Percentiles rank a stretch among this genome's conserved stretches.
Conservation (phyloP, 495 filamentous ascomycete species). For the Pyronema domesticum region DNA sequence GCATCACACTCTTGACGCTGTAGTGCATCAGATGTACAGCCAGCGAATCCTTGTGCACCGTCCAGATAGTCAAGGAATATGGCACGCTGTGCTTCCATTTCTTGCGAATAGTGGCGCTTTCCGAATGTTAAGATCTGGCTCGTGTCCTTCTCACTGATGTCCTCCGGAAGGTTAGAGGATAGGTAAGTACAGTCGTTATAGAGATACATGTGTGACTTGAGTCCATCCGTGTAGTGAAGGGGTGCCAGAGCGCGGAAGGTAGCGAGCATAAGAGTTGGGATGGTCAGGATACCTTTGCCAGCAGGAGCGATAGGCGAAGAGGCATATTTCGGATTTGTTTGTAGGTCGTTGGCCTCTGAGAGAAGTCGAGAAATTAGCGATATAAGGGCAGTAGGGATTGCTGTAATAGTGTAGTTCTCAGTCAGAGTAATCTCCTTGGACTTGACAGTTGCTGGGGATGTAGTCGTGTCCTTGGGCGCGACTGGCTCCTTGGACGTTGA, state of each 20-base stretch:
- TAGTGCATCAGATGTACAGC: slow-evolving; percentile 39
- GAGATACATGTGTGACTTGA: slow-evolving; percentile 38
- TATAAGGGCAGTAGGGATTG: slow-evolving; percentile 60
- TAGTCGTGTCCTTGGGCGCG: background rate
- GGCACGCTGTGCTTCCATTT: slow-evolving; percentile 71
- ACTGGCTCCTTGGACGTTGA: background rate
- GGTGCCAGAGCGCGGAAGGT: slow-evolving; percentile 81
- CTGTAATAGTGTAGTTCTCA: slow-evolving; percentile 75
- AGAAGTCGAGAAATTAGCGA: slow-evolving; percentile 51
- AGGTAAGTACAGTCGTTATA: slow-evolving; percentile 85
- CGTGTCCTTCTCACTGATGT: slow-evolving; percentile 43
- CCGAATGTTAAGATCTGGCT: slow-evolving; percentile 58
- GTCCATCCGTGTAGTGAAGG: slow-evolving; percentile 48
- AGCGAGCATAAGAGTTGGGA: slow-evolving; percentile 70
- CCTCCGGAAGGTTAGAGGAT: slow-evolving; percentile 43
- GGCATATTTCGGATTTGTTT: slow-evolving; percentile 27
- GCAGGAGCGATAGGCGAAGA: slow-evolving; percentile 47
- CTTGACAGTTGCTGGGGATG: slow-evolving; percentile 4
- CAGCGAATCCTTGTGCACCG: slow-evolving; percentile 46
- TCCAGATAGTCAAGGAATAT: slow-evolving; percentile 73
- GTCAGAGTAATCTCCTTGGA: slow-evolving; percentile 54
- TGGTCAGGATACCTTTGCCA: slow-evolving; percentile 52
- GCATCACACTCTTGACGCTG: slow-evolving; percentile 49
- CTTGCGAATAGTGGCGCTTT: slow-evolving; percentile 65
- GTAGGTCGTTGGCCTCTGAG: slow-evolving; percentile 6